These are phyloP conservation scores for Phytophthora europaea DNA, from an alignment of 352 stramenopile species.

Conservation along the genomic window DNA sequence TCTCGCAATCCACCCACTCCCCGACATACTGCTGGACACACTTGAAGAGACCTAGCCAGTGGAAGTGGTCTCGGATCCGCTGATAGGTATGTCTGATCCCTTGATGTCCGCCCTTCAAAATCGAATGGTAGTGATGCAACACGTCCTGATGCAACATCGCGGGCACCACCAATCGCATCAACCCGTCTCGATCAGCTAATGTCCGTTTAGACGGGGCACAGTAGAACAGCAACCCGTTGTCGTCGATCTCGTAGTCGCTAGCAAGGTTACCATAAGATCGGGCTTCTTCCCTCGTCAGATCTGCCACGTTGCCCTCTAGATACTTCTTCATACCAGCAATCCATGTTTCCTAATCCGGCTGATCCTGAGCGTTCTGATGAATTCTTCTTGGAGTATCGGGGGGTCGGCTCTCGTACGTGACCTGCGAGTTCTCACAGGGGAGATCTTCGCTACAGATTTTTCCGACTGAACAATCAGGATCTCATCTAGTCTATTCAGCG, in stretches of 20 bases:
- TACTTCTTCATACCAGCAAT: slow-evolving; percentile 5
- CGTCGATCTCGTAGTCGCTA: background rate
- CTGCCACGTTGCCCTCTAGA: background rate
- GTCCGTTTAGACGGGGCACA: background rate
- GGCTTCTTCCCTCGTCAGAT: background rate
- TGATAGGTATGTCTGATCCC: slow-evolving; percentile 5
- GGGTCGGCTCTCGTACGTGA: background rate
- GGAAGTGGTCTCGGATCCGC: slow-evolving; percentile 5
- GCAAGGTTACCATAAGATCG: background rate
- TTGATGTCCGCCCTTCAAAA: slow-evolving; percentile 14
- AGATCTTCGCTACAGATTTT: background rate
- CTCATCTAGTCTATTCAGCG: slow-evolving; percentile 1
- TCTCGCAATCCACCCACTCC: slow-evolving; percentile 16
- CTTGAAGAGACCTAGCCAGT: slow-evolving; percentile 11
- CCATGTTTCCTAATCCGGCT: slow-evolving; percentile 3
- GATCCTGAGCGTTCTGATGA: background rate
- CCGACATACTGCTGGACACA: slow-evolving; percentile 10
- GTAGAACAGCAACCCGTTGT: slow-evolving; percentile 8
- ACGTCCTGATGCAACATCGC: slow-evolving; percentile 14
- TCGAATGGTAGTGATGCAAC: slow-evolving; percentile 17
- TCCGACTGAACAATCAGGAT: background rate
- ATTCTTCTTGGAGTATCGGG: background rate
- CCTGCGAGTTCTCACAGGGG: background rate
- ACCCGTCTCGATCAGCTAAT: background rate
- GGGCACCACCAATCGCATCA: slow-evolving; percentile 2